Evolutionary conservation across 768 basidiomycete species (phyloP), one percentile per base, ranked within the genome.

Genomic region (Artomyces pyxidatus): DNA sequence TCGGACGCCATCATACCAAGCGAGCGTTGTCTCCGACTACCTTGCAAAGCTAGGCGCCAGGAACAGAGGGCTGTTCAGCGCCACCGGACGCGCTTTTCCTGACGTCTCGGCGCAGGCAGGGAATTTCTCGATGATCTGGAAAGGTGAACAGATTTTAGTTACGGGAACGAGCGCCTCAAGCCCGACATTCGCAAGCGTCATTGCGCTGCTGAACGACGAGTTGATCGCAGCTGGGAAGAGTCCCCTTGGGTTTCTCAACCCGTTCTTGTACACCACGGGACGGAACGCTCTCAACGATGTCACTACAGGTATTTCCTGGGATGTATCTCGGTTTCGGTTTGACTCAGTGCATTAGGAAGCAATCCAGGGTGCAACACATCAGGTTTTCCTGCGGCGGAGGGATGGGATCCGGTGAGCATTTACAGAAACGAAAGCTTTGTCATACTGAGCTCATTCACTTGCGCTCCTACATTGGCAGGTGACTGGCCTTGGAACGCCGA

Each of bases 401-500:
- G 54, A n/a, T 55, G 54, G 54, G 50, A 55, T 43, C 54, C 50
- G 17, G 55, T 46, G 21, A 23, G 30, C 25, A 23, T 23, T 16
- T 7, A 3, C 12, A 19, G 17, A 25, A 14, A 3, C 17, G 5
- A 23, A 19, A 32, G 19, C 27, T 17, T 28, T 43, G 23, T 38
- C n/a, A n/a, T n/a, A 19, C 3, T 26, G 9, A 30, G 35, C 30
- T 16, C 21, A 19, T 41, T 28, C 47, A 23, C 4, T 16, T 27
- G 28, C 37, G 22, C 44, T 17, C 42, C 17, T 41, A n/a, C n/a
- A n/a, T n/a, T n/a, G n/a, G 16, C 48, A 74, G 72, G 71, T 78
- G 37, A 80, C 77, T 38, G 77, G 77, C 6, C 59, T 76, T 25
- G 78, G 78, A 1, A 78, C 77, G 6, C 77, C 78, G 10, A 69